Conservation (phyloP, 2,329 filamentous ascomycete genomes). For the Pseudocercospora macadamiae region DNA sequence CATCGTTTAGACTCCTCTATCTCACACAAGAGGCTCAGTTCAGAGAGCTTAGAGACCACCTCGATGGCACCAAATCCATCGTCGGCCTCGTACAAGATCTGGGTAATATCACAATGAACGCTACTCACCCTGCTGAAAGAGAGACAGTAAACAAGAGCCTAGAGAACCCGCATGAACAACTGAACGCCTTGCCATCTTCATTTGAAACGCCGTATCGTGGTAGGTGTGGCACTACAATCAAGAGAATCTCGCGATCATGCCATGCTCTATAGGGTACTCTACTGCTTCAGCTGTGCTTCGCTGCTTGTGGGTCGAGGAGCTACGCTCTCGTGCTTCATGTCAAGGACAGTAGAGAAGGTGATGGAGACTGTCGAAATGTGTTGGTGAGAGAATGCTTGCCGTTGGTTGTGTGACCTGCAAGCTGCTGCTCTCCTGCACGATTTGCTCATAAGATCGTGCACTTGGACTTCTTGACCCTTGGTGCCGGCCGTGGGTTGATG, state of each 20-base stretch:
- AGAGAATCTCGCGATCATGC: conserved; percentile 14
- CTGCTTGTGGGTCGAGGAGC: neutral
- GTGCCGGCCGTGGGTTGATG: conserved; percentile 66
- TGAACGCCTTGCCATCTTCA: conserved; percentile 7
- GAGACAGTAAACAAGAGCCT: conserved; percentile 7
- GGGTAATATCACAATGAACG: neutral
- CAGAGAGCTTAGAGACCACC: too few species aligned
- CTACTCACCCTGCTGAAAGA: conserved; percentile 8
- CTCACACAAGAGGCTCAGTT: neutral
- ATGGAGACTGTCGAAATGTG: conserved; percentile 13
- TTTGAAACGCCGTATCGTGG: conserved; percentile 3
- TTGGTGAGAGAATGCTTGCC: neutral
- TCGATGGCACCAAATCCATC: neutral
- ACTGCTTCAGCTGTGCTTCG: conserved; percentile 7
- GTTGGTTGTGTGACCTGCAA: neutral
- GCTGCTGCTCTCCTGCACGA: neutral
- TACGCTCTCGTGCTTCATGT: conserved; percentile 5
- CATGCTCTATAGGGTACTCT: conserved; percentile 4
- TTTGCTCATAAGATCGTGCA: conserved; percentile 66
- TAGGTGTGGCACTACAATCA: conserved; percentile 1
- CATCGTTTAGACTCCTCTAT: neutral
- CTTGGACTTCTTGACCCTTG: conserved; percentile 66
- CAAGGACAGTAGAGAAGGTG: conserved; percentile 9
- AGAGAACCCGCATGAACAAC: conserved; percentile 8
- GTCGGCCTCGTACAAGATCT: neutral